Conservation (phyloP, 768 basidiomycete genomes). For the Termitomyces sp. region DNA sequence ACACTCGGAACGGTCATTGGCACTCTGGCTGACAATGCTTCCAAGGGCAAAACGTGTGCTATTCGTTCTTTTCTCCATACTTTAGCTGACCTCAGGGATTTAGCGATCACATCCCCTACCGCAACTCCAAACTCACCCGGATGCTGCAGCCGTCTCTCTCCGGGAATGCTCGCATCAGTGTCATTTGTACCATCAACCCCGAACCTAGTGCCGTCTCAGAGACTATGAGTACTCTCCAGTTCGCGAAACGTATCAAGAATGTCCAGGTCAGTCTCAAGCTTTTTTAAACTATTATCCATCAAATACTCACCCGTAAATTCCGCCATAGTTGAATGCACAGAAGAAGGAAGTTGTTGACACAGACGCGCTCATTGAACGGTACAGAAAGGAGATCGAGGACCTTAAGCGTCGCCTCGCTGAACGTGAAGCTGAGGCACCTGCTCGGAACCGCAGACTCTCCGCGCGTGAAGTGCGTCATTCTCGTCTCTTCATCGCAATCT, state of each 20-base stretch:
- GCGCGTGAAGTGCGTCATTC: slow-evolving; percentile 41
- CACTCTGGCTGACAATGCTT: slow-evolving; percentile 86
- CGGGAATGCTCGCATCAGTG: slow-evolving; percentile 93
- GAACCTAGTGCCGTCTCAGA: slow-evolving; percentile 76
- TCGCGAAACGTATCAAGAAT: slow-evolving; percentile 88
- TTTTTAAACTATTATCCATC: neutral
- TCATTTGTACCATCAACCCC: slow-evolving; percentile 94
- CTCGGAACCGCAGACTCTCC: slow-evolving; percentile 44
- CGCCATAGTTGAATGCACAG: slow-evolving; percentile 67
- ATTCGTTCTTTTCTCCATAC: neutral
- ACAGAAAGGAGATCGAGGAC: slow-evolving; percentile 91
- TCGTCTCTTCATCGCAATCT: neutral
- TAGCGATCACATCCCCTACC: slow-evolving; percentile 90
- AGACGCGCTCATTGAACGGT: slow-evolving; percentile 89
- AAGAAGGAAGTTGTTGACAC: slow-evolving; percentile 95
- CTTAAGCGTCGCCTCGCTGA: slow-evolving; percentile 73
- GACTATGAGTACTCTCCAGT: slow-evolving; percentile 83
- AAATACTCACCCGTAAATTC: neutral
- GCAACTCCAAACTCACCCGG: slow-evolving; percentile 93
- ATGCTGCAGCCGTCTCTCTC: slow-evolving; percentile 93
- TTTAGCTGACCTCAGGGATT: neutral
- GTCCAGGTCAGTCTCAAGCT: slow-evolving; percentile 55
- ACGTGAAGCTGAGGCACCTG: slow-evolving; percentile 60
- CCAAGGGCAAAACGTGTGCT: slow-evolving; percentile 65
- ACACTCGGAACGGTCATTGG: slow-evolving; percentile 92